These are phyloP conservation scores for Pichia kudriavzevii DNA, from an alignment of 1,139 yeast genomes.

Conservation along the genomic window DNA sequence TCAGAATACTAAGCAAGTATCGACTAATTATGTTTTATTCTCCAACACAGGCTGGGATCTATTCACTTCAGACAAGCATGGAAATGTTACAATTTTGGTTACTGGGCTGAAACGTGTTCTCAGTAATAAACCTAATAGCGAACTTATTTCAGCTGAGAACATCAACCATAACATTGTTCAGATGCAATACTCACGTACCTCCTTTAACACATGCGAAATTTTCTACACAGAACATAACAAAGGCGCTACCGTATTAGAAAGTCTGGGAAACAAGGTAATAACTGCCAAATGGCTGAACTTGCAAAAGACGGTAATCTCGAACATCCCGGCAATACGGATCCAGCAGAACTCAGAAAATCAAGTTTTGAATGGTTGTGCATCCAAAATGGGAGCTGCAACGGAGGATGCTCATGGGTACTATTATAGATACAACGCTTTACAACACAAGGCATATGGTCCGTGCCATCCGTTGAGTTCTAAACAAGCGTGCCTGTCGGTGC, in stretches of 20 bases:
- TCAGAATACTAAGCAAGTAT: neutral
- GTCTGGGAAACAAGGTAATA: slow-evolving; percentile 33
- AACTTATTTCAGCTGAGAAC: slow-evolving; percentile 13
- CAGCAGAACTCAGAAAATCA: slow-evolving; percentile 22
- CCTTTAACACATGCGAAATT: slow-evolving; percentile 31
- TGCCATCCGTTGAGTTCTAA: slow-evolving; percentile 63
- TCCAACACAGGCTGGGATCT: slow-evolving; percentile 48
- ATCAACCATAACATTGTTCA: slow-evolving; percentile 23
- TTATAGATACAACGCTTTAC: slow-evolving; percentile 51
- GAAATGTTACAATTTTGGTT: slow-evolving; percentile 41
- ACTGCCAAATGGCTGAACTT: slow-evolving; percentile 64
- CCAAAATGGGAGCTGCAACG: slow-evolving; percentile 28
- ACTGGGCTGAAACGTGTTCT: slow-evolving; percentile 25
- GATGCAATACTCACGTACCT: slow-evolving; percentile 28
- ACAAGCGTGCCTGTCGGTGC: slow-evolving; percentile 63
- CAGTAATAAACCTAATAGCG: slow-evolving; percentile 8
- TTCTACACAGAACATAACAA: slow-evolving; percentile 22
- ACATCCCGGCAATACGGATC: slow-evolving; percentile 41
- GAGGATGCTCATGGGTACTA: slow-evolving; percentile 27
- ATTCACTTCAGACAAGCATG: slow-evolving; percentile 42
- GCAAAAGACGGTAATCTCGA: slow-evolving; percentile 54
- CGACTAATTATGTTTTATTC: slow-evolving; percentile 33
- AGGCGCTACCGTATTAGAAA: slow-evolving; percentile 13
- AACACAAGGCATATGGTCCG: slow-evolving; percentile 52
- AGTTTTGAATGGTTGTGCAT: slow-evolving; percentile 28